Evolutionary conservation across 2,329 filamentous ascomycete species (phyloP).

Genomic region (Penicillium nordicum): DNA sequence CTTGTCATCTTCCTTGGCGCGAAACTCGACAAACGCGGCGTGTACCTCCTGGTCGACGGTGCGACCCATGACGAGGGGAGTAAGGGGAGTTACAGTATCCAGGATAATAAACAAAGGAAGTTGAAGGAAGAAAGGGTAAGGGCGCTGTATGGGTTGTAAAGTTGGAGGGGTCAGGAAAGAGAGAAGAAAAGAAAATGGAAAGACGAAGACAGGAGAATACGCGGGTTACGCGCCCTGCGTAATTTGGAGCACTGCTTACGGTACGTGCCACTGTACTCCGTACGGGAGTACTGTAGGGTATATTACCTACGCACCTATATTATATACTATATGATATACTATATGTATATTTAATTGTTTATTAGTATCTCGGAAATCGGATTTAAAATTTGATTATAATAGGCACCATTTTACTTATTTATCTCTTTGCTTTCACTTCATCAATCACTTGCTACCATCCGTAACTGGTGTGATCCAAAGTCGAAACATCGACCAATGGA

Average conservation of each 20-base stretch:
- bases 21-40: slow-evolving; percentile 53
- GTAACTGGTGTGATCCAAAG: not conserved
- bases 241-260: slow-evolving; percentile 21
- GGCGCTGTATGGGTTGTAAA: slow-evolving; percentile 16
- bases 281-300: not conserved
- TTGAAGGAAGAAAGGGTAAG: slow-evolving; percentile 6
- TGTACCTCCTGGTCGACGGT: slow-evolving; percentile 53
- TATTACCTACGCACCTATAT: not conserved
- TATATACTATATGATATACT: too few relatives aligned
- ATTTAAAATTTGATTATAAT: too few relatives aligned
- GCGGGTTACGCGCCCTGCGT: slow-evolving; percentile 22
- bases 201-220: slow-evolving; percentile 24
- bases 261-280: not conserved
- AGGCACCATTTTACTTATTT: not conserved
- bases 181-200: slow-evolving; percentile 21
- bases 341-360: too few relatives aligned
- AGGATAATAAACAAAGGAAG: slow-evolving; percentile 1
- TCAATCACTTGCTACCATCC: not conserved
- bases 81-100: slow-evolving; percentile 16
- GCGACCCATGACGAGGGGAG: slow-evolving; percentile 45
- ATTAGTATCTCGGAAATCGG: too few relatives aligned
- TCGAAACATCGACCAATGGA: slow-evolving; percentile 3
- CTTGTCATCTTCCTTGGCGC: slow-evolving; percentile 53
- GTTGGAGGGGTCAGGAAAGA: slow-evolving; percentile 14
- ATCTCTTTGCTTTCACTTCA: not conserved